Percentiles rank a stretch among this genome's conserved stretches.
Evolutionary conservation across 2,329 filamentous ascomycete species (phyloP).

Genomic region (Phialophora macrospora): DNA sequence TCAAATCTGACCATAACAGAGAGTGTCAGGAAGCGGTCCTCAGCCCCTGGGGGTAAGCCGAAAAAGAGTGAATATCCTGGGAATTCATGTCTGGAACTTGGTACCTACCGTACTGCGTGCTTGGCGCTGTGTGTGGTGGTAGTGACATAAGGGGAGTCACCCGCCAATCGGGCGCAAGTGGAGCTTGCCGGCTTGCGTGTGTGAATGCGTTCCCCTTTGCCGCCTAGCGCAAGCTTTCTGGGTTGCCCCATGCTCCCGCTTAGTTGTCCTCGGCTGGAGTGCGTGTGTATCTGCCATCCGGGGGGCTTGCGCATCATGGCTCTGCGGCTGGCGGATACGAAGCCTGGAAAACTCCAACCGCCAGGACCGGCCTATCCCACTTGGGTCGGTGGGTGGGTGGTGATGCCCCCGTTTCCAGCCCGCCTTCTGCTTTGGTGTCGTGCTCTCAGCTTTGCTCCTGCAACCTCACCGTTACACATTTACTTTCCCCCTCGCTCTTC

Average conservation of each 20-base stretch:
- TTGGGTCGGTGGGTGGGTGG: background rate
- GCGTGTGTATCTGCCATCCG: conserved; percentile 1
- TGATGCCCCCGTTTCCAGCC: background rate
- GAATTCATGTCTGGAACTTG: no score
- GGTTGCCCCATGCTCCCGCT: conserved; percentile 1
- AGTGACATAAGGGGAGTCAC: background rate
- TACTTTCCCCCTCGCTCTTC: background rate
- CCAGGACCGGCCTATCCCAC: background rate
- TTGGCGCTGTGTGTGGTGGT: no score
- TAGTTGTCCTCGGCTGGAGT: background rate
- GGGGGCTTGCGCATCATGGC: conserved; percentile 1
- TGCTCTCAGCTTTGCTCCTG: conserved; percentile 1
- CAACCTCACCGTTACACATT: background rate
- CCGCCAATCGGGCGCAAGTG: background rate
- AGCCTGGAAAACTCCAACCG: background rate
- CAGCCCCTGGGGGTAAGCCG: no score
- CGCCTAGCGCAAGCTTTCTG: background rate
- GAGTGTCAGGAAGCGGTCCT: no score
- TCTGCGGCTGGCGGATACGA: conserved; percentile 2
- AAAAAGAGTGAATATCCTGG: no score
- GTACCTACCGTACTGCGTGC: no score
- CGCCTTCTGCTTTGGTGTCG: conserved; percentile 3
- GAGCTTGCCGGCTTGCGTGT: background rate
- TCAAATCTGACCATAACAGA: no score
- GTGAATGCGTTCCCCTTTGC: background rate